These are phyloP conservation scores for Mrakia gelida DNA, from an alignment of 768 basidiomycete species.

Conservation along the genomic window DNA sequence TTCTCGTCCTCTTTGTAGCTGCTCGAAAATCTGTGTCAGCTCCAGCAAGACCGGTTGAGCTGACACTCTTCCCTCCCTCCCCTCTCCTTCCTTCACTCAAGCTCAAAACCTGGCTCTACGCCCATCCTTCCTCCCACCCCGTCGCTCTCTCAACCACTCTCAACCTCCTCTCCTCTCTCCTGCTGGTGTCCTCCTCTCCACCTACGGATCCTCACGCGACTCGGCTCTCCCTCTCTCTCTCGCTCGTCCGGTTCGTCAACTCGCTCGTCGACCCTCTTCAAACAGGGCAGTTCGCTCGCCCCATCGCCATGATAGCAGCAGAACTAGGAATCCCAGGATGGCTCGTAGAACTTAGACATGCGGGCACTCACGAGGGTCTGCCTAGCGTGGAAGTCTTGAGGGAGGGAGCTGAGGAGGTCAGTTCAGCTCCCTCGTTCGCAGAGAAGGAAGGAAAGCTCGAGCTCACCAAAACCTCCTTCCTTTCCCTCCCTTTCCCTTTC, in stretches of 20 bases:
- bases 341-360: conserved; percentile 89
- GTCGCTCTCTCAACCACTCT: conserved; percentile 41
- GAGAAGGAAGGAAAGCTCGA: conserved; percentile 33
- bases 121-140: conserved; percentile 38
- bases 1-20: background rate
- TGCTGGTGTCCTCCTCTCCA: conserved; percentile 45
- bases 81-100: conserved; percentile 37
- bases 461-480: background rate
- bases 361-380: conserved; percentile 91
- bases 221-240: conserved; percentile 72
- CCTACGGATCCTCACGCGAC: conserved; percentile 39
- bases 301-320: conserved; percentile 80
- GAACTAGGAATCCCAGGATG: conserved; percentile 81
- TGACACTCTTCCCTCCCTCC: background rate
- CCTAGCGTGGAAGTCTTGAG: conserved; percentile 75
- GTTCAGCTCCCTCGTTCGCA: conserved; percentile 23
- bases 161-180: conserved; percentile 39
- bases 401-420: conserved; percentile 68
- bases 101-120: conserved; percentile 34
- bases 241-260: conserved; percentile 85
- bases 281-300: conserved; percentile 77
- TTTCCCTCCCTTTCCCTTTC: conserved; percentile 26
- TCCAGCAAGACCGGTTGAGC: conserved; percentile 26
- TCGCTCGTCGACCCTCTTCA: conserved; percentile 93
- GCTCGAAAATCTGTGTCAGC: too few relatives aligned